These are phyloP conservation scores for Beta vulgaris DNA, from an alignment of 148 eudicot species.

Conservation along the genomic window DNA sequence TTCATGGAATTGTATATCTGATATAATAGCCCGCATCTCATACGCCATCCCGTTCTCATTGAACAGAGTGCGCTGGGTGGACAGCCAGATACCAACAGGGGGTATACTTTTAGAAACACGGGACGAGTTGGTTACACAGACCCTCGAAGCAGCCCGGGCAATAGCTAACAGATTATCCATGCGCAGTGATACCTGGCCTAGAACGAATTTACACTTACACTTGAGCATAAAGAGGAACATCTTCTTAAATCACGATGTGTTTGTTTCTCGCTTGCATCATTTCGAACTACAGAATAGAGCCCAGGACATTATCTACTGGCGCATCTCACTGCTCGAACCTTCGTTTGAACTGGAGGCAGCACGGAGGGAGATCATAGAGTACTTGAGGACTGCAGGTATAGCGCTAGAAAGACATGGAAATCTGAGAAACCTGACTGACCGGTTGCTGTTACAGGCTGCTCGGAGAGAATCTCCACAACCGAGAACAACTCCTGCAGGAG, in stretches of 20 bases:
- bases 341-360: background rate
- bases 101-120: background rate
- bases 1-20: background rate
- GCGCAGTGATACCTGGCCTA: background rate
- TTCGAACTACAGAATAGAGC: background rate
- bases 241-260: background rate
- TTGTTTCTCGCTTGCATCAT: background rate
- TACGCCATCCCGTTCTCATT: background rate
- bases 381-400: background rate
- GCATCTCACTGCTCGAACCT: background rate
- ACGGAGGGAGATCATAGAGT: background rate
- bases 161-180: background rate
- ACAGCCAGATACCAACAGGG: background rate
- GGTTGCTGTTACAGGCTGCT: background rate
- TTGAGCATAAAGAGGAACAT: background rate
- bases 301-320: background rate
- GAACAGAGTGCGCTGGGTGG: background rate
- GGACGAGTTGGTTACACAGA: background rate
- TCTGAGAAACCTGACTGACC: background rate
- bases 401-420: background rate
- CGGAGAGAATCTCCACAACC: background rate
- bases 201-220: background rate
- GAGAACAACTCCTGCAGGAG: too few species aligned
- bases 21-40: background rate
- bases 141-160: background rate